phyloP scores from a whole-genome alignment of 2,329 filamentous ascomycete species.

The Fusarium falciforme region DNA sequence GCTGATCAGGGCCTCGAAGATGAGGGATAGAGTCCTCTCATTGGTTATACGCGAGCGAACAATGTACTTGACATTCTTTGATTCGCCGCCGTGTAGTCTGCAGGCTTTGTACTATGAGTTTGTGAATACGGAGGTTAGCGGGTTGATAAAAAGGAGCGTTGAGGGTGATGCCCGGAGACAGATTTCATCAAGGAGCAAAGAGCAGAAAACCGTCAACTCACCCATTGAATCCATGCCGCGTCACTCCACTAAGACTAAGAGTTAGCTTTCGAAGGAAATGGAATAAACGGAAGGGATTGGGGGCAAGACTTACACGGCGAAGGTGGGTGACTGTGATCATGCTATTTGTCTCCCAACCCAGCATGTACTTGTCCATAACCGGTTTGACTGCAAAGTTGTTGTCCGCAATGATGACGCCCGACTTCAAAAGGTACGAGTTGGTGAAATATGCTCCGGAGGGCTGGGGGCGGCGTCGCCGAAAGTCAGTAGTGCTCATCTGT shows the following conservation, averaged over 20 bases:
- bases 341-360: too few species aligned
- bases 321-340: background rate
- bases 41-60: slow-evolving; percentile 2
- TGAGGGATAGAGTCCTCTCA: background rate
- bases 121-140: too few species aligned
- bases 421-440: background rate
- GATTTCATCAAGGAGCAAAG: too few species aligned
- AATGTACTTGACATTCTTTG: slow-evolving; percentile 1
- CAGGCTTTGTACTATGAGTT: too few species aligned
- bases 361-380: background rate
- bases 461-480: too few species aligned
- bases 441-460: background rate
- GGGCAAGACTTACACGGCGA: background rate
- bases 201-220: background rate
- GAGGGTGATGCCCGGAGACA: too few species aligned
- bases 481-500: too few species aligned
- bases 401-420: slow-evolving; percentile 12
- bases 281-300: too few species aligned
- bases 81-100: too few species aligned
- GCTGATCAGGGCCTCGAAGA: slow-evolving; percentile 9
- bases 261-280: too few species aligned
- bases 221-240: slow-evolving; percentile 14
- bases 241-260: slow-evolving; percentile 5
- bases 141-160: too few species aligned
- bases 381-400: background rate